Base-by-base conservation (phyloP, 2,329 filamentous ascomycete species). In the Monilinia fructicola region DNA sequence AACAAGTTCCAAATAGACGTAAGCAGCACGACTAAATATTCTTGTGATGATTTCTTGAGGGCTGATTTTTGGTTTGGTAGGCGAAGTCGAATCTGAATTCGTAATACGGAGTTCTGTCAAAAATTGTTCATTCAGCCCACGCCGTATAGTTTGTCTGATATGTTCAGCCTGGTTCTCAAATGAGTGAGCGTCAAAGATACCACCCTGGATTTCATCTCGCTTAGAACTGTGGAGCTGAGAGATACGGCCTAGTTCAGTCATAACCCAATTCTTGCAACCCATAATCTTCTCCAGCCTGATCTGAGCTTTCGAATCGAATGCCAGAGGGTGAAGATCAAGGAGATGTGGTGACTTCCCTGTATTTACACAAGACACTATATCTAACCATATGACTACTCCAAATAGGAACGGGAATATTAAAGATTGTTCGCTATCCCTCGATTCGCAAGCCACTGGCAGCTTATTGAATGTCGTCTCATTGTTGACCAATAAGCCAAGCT, bases 211-310 rank as follows among this genome's bases (percentile, higher is more conserved):
- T 68, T 79, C 79, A 28, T 80, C 75, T 70, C 81, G 81, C 75
- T 87, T 88, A 81, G 83, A 86, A 1, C 81, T 78, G 62, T 85
- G 81, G 9, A 89, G 78, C 0, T 79, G 74, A 18, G 85, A 78
- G 56, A 86, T 81, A 26, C 85, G 81, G 16, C 81, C 82, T 54
- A 89, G 80, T n/a, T 81, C 77, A 55, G 83, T 76, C 55, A 88
- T 70, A 0, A 81, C 81, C 83, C 84, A 85, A 73, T 87, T 88
- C 54, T 84, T 78, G 67, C 85, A 79, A 2, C 86, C 86, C 52
- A 84, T 75, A 59, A 85, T 81, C 42, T 82, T 80, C 59, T 83
- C 81, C 65, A 87, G 68, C 46, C 70, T 70, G 5, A 66, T 71
- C 11, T 78, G 61, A 78, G 77, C 50, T 83, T 74, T 1, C 74